phyloP scores from a whole-genome alignment of 75 land plant genomes.

The Sequoia sempervirens region DNA sequence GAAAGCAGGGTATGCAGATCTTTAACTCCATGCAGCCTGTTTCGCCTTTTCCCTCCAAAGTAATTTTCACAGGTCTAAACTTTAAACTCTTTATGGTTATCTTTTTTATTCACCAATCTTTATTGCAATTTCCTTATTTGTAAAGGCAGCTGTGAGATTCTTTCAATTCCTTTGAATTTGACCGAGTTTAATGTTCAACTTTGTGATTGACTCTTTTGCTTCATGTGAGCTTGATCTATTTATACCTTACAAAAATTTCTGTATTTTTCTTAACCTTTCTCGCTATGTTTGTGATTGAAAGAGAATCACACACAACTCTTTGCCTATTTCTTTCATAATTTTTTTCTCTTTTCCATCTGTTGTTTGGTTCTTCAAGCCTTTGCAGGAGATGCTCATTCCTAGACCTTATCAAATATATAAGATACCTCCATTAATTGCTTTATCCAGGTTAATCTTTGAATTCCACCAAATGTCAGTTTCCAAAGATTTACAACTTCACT shows the following conservation, averaged over 20 bases:
- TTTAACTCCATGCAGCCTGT: neutral
- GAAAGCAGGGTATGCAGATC: neutral
- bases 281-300: neutral
- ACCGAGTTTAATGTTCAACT: neutral
- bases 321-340: neutral
- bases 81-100: neutral
- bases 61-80: neutral
- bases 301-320: neutral
- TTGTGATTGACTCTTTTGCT: slow-evolving; percentile 1
- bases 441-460: neutral
- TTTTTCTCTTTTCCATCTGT: neutral
- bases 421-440: neutral
- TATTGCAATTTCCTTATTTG: neutral
- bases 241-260: neutral
- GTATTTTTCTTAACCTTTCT: neutral
- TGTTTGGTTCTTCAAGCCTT: neutral
- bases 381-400: neutral
- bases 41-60: neutral
- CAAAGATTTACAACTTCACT: neutral
- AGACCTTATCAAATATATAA: neutral
- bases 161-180: neutral
- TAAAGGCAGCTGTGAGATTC: neutral
- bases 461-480: neutral
- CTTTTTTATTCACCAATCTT: neutral
- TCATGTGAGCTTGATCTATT: too few species aligned